phyloP scores from a whole-genome alignment of 169 alveolate species.

The Cystoisospora suis region DNA sequence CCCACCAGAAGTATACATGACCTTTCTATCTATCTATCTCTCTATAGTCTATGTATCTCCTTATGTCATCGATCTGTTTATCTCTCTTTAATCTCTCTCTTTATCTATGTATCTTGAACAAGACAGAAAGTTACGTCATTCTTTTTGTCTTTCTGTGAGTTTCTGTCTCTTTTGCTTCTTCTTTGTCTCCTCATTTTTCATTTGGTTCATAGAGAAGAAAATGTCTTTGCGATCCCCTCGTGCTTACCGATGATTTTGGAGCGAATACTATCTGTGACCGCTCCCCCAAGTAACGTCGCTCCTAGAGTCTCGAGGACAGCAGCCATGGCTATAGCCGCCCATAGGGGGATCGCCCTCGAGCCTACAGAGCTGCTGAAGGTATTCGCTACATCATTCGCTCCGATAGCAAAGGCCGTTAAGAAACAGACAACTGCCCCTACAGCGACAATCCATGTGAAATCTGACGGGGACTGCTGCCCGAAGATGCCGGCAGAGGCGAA shows the following conservation, averaged over 20 bases:
- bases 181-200: too few relatives aligned
- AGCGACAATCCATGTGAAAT: conserved; percentile 41
- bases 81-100: too few relatives aligned
- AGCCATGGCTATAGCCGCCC: conserved; percentile 78
- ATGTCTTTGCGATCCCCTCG: too few relatives aligned
- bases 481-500: not conserved
- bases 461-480: not conserved
- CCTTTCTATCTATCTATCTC: too few relatives aligned
- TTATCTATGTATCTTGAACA: too few relatives aligned
- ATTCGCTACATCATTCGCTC: conserved; percentile 90
- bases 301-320: conserved; percentile 84
- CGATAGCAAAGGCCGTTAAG: conserved; percentile 72
- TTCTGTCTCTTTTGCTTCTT: too few relatives aligned
- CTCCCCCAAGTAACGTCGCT: conserved; percentile 83
- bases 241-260: conserved; percentile 72
- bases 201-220: too few relatives aligned
- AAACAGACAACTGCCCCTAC: conserved; percentile 45
- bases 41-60: too few relatives aligned
- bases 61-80: too few relatives aligned
- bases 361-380: conserved; percentile 86
- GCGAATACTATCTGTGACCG: conserved; percentile 85
- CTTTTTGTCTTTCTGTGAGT: too few relatives aligned
- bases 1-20: too few relatives aligned
- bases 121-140: too few relatives aligned
- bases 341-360: conserved; percentile 76